A percentile compares a stretch with the other conserved stretches of the same genome.
phyloP scores from a whole-genome alignment of 2,329 filamentous ascomycete genomes.

The Helicocarpus griseus region DNA sequence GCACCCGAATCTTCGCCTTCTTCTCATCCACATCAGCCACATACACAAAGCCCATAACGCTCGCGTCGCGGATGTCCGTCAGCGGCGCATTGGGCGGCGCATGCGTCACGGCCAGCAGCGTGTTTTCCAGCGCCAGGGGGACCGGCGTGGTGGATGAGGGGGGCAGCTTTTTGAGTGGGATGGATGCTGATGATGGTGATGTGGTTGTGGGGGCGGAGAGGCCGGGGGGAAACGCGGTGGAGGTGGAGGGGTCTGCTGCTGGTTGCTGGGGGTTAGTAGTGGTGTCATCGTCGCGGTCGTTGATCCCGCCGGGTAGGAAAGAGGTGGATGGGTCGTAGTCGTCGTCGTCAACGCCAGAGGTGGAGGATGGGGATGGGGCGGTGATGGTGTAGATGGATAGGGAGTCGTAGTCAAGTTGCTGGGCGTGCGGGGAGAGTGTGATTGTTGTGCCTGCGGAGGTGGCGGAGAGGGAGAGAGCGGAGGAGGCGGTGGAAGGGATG shows the following conservation, averaged over 20 bases:
- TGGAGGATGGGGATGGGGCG: too few relatives aligned
- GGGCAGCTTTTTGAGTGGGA: slow-evolving; percentile 50
- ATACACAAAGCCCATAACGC: slow-evolving; percentile 86
- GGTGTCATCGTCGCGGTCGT: slow-evolving; percentile 17
- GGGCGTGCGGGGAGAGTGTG: slow-evolving; percentile 76
- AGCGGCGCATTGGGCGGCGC: slow-evolving; percentile 59
- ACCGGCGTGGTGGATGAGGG: slow-evolving; percentile 40
- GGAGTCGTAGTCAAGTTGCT: slow-evolving; percentile 68
- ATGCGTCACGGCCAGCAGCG: slow-evolving; percentile 75
- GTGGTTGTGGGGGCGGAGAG: slow-evolving; percentile 22
- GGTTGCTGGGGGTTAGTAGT: slow-evolving; percentile 11
- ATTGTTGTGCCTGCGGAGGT: slow-evolving; percentile 43
- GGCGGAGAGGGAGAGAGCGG: slow-evolving; percentile 24
- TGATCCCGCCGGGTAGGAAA: slow-evolving; percentile 25
- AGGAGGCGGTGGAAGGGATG: slow-evolving; percentile 28
- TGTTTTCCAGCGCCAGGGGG: slow-evolving; percentile 58
- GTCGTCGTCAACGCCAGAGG: slow-evolving; percentile 34
- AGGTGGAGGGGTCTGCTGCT: slow-evolving; percentile 1
- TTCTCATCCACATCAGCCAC: slow-evolving; percentile 84
- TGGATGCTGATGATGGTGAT: slow-evolving; percentile 14
- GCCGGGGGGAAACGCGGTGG: slow-evolving; percentile 14
- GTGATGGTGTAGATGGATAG: slow-evolving; percentile 63
- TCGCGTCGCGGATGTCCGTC: slow-evolving; percentile 66
- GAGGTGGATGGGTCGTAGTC: slow-evolving; percentile 28
- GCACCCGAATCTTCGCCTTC: slow-evolving; percentile 66